Percentiles rank a stretch among this genome's conserved stretches.
These are phyloP conservation scores for Asterophora lycoperdoides DNA, from an alignment of 768 basidiomycete genomes.

Conservation along the genomic window DNA sequence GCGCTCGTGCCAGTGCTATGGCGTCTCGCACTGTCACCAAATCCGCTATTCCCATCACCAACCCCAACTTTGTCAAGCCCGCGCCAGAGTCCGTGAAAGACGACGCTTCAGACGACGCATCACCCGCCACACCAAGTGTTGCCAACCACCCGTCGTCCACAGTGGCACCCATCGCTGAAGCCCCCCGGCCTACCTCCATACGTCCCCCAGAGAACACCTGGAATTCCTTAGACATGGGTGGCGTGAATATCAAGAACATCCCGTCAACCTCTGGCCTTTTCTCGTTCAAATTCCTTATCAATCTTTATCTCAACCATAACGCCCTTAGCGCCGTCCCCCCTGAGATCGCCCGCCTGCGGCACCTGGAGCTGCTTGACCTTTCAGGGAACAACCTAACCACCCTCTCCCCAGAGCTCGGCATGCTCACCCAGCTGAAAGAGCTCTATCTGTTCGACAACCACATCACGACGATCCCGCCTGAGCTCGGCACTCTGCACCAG, in stretches of 20 bases:
- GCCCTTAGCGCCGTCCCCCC: slow-evolving; percentile 72
- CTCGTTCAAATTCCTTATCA: slow-evolving; percentile 88
- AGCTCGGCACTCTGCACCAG: slow-evolving; percentile 88
- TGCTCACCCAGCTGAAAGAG: slow-evolving; percentile 87
- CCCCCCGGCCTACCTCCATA: slow-evolving; percentile 57
- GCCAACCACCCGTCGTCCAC: slow-evolving; percentile 72
- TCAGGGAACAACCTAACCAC: slow-evolving; percentile 80
- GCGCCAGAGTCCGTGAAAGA: slow-evolving; percentile 29
- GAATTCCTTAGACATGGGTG: slow-evolving; percentile 95
- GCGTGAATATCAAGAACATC: slow-evolving; percentile 88
- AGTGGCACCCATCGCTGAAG: slow-evolving; percentile 66
- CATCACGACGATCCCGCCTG: slow-evolving; percentile 76
- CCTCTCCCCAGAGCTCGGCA: slow-evolving; percentile 84
- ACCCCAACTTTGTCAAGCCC: slow-evolving; percentile 72
- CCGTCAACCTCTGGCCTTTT: slow-evolving; percentile 73
- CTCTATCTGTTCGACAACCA: slow-evolving; percentile 95
- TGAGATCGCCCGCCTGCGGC: slow-evolving; percentile 77
- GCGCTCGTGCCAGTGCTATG: slow-evolving; percentile 93
- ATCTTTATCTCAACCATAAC: slow-evolving; percentile 97
- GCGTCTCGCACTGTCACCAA: slow-evolving; percentile 84
- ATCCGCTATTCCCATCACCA: slow-evolving; percentile 86
- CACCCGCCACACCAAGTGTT: slow-evolving; percentile 23
- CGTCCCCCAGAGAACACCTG: slow-evolving; percentile 76
- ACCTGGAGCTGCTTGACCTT: slow-evolving; percentile 86
- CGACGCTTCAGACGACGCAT: slow-evolving; percentile 30